Base-by-base conservation (phyloP, 164 flowering plant species). In the Malania oleifera region DNA sequence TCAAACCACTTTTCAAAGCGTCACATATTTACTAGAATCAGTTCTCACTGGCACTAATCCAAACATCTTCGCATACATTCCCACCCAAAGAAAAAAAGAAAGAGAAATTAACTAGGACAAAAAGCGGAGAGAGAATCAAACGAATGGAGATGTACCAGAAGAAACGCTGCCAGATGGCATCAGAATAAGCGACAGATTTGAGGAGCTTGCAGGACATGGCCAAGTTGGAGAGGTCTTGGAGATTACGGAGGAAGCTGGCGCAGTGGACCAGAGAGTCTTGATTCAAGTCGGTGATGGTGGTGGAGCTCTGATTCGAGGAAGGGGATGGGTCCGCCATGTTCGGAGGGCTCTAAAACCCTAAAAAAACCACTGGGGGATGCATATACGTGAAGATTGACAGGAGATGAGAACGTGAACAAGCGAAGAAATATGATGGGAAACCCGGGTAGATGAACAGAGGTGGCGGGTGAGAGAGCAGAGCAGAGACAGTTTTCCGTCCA, bases 201-300 rank as follows among this genome's bases (percentile, higher is more conserved):
- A 87, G 66, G 50, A 48, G 69, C 68, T 73, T 79, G 59, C 85
- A 84, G 56, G 95, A 54, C 76, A 78, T 73, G 56, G 87, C 82
- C 75, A 84, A 52, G 72, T 71, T 82, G 3, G 86, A 75, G 45
- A 87, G 27, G 64, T 81, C 95, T 54, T 60, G 78, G 2, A 78
- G 67, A 15, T 15, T 38, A 58, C 56, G 63, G 46, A 87, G 69
- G 64, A 64, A 71, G 34, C 54, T 54, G 2, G 82, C 80, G 57
- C 85, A 84, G 54, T 68, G 81, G 40, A 64, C 67, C 64, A 82
- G 66, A 6, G 82, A 35, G 60, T 87, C 95, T 27, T 58, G 50
- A 35, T 78, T 70, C 24, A 87, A 48, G 28, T 84, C 85, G 27
- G 63, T 56, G 5, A 82, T 38, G 19, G 19, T 27, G 28, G n/a